phyloP scores from a whole-genome alignment of 75 land plant species.

The Ceratopteris richardii region DNA sequence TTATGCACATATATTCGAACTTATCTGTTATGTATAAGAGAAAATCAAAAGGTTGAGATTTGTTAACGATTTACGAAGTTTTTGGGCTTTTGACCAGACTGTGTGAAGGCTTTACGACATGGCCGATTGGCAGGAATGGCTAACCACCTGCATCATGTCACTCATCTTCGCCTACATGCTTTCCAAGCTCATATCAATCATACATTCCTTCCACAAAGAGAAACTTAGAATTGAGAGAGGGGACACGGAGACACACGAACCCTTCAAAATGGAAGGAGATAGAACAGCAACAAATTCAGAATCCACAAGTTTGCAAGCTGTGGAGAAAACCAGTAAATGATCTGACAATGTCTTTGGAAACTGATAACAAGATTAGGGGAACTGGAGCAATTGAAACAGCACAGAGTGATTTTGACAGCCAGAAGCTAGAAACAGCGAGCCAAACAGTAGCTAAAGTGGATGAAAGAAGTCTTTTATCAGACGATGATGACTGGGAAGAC shows the following conservation, averaged over 20 bases:
- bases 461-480: constrained; percentile 7
- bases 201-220: constrained; percentile 47
- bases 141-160: constrained; percentile 41
- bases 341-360: no score
- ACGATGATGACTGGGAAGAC: constrained; percentile 91
- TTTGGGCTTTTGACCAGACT: no score
- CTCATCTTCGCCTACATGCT: constrained; percentile 73
- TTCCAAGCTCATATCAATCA: constrained; percentile 59
- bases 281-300: not conserved
- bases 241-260: not conserved
- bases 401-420: not conserved
- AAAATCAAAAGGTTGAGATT: no score
- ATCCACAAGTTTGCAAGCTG: not conserved
- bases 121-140: constrained; percentile 74
- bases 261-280: not conserved
- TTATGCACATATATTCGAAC: no score
- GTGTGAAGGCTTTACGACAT: constrained; percentile 6
- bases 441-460: not conserved
- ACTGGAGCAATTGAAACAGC: no score
- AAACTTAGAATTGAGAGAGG: constrained; percentile 26
- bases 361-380: no score
- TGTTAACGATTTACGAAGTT: no score
- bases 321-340: no score
- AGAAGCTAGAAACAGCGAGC: not conserved
- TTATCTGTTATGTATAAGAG: no score